Conservation (phyloP, 2,329 filamentous ascomycete genomes). For the Colletotrichum liaoningense region DNA sequence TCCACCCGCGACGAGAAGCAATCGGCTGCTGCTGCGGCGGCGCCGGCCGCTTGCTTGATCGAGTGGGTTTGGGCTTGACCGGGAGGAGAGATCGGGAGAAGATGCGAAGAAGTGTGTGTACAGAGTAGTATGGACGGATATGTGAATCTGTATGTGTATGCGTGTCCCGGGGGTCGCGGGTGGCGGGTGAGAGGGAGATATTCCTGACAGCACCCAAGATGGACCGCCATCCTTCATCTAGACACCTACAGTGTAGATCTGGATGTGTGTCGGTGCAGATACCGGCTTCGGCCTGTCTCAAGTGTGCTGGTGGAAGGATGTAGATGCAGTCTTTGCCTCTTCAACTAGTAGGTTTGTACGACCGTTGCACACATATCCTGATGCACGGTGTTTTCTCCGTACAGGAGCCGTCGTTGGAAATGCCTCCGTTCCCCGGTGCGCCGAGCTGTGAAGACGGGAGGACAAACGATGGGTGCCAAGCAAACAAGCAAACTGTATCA, state of each 20-base stretch:
- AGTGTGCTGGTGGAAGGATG: background rate
- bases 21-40: slow-evolving; percentile 13
- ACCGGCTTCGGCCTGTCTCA: background rate
- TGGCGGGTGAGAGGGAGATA: background rate
- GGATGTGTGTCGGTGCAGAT: background rate
- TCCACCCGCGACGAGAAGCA: background rate
- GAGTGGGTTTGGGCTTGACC: background rate
- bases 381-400: slow-evolving; percentile 2
- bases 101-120: background rate
- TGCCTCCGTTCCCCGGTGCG: background rate
- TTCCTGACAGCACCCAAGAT: background rate
- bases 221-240: background rate
- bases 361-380: background rate
- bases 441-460: background rate
- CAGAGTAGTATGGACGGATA: background rate
- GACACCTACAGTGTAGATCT: background rate
- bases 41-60: slow-evolving; percentile 31
- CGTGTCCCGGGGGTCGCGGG: background rate
- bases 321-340: background rate
- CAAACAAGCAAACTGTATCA: background rate
- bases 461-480: background rate
- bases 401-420: background rate
- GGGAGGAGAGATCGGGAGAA: background rate
- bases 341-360: background rate
- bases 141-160: background rate